Evolutionary conservation across 2,329 filamentous ascomycete species (phyloP), one percentile per base, ranked within the genome.

Genomic region (Neoarthrinium moseri): DNA sequence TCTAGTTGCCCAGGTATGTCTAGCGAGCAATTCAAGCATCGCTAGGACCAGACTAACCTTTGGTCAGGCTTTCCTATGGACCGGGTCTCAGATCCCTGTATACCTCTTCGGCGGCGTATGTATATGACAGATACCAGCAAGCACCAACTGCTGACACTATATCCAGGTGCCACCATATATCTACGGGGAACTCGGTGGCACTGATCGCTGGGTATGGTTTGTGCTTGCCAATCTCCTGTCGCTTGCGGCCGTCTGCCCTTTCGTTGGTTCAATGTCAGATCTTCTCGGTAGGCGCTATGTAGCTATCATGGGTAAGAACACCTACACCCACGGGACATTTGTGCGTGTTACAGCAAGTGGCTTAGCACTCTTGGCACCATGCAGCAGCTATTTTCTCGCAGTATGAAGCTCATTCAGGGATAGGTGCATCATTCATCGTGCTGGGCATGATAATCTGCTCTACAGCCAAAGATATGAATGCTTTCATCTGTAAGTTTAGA

Each of bases 231-330:
- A 82, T 51, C 65, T 83, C 6, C 72, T 83, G n/a, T 71, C 76
- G 3, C 72, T 77, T 38, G 78, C 78, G 3, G 75, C 74, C 3
- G 65, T 83, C 2, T 81, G 77, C 48, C 80, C 80, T 8, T 83
- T 89, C 54, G 84, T 88, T 2, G 85, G 85, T 10, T 77, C 79
- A 1, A 63, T 86, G 1, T 84, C 81, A 1, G 83, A 86, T 66
- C 65, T 86, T 6, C 65, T 85, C 39, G 82, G 83, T 43, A 77
- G 83, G 48, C 73, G 80, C 48, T 78, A 74, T 56, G 80, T 85
- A 30, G 81, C 69, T 13, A 53, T 84, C 21, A 62, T 74, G 4
- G 83, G 83, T 51, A 41, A 8, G 38, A 20, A n/a, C n/a, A n/a
- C n/a, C n/a, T n/a, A n/a, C n/a, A n/a, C n/a, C n/a, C n/a, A n/a